Percentiles rank a stretch among this genome's conserved stretches.
phyloP scores from a whole-genome alignment of 805 yeast genomes.

The Priceomyces haplophilus region DNA sequence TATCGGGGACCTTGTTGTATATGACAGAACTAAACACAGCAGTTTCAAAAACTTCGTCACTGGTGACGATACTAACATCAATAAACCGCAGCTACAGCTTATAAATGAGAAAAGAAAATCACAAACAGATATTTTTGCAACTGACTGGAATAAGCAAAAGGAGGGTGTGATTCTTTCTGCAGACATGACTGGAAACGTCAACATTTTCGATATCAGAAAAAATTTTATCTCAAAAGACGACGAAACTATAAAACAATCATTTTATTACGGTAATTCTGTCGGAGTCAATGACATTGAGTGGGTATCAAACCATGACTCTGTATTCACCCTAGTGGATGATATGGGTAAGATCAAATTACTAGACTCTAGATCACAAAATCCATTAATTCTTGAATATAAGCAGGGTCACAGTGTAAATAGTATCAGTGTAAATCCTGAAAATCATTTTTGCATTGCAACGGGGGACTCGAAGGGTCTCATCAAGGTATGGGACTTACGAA shows the following conservation, averaged over 20 bases:
- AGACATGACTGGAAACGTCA: constrained; percentile 60
- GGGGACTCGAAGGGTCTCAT: constrained; percentile 62
- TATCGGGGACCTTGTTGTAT: constrained; percentile 61
- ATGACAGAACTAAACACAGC: constrained; percentile 79
- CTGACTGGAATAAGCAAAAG: constrained; percentile 67
- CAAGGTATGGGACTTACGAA: constrained; percentile 65
- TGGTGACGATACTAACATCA: constrained; percentile 23
- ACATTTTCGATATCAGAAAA: constrained; percentile 63
- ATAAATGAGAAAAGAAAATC: constrained; percentile 21
- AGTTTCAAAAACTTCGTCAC: constrained; percentile 26
- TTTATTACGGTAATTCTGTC: constrained; percentile 17
- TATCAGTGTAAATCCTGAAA: constrained; percentile 56
- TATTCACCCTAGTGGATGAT: constrained; percentile 70
- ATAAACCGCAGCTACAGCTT: constrained; percentile 53
- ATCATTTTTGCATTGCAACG: constrained; percentile 57
- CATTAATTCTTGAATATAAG: constrained; percentile 8
- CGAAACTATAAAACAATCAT: constrained; percentile 12
- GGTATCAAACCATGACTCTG: constrained; percentile 57
- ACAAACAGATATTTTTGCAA: constrained; percentile 61
- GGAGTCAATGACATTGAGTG: constrained; percentile 76
- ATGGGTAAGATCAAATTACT: constrained; percentile 46
- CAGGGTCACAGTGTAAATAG: constrained; percentile 48
- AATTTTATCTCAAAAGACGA: constrained; percentile 25
- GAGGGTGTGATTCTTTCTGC: constrained; percentile 63
- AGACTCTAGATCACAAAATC: constrained; percentile 46